A percentile compares a stretch with the other conserved stretches of the same genome.
Conservation (phyloP, 768 basidiomycete species). For the Tricholomella constricta region DNA sequence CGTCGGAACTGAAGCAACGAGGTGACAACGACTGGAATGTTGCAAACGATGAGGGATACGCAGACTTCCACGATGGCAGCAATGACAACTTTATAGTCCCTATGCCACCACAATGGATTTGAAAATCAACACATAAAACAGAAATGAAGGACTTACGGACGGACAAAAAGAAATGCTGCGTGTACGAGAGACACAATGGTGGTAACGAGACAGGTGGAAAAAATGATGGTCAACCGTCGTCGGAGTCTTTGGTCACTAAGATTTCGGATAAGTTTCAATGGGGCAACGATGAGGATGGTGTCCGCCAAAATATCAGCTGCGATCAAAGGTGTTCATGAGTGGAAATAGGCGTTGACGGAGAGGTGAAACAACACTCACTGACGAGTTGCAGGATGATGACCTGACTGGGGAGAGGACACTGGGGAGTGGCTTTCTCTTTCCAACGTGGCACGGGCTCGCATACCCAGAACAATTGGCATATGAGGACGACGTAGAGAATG, state of each 20-base stretch:
- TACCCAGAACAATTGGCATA: constrained; percentile 47
- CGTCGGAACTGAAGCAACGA: constrained; percentile 23
- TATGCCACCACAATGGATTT: neutral
- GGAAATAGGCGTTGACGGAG: neutral
- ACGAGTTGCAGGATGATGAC: constrained; percentile 55
- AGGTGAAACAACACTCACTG: constrained; percentile 37
- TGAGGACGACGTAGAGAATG: constrained; percentile 34
- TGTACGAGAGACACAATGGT: constrained; percentile 52
- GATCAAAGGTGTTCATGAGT: neutral
- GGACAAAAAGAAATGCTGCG: constrained; percentile 39
- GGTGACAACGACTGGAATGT: constrained; percentile 40
- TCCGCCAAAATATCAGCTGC: constrained; percentile 40
- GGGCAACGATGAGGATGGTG: constrained; percentile 44
- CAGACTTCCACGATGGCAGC: constrained; percentile 45
- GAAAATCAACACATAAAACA: neutral
- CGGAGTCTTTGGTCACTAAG: constrained; percentile 41
- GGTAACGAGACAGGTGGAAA: constrained; percentile 55
- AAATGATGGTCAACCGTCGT: constrained; percentile 46
- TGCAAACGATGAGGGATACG: constrained; percentile 40
- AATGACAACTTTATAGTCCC: constrained; percentile 32
- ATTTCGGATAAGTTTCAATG: constrained; percentile 45
- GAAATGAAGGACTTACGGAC: constrained; percentile 9
- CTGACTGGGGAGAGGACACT: constrained; percentile 46
- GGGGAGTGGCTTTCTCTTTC: constrained; percentile 36
- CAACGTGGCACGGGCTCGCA: constrained; percentile 41